phyloP scores from a whole-genome alignment of 352 stramenopile species.

The Globisporangium acanthophoron region DNA sequence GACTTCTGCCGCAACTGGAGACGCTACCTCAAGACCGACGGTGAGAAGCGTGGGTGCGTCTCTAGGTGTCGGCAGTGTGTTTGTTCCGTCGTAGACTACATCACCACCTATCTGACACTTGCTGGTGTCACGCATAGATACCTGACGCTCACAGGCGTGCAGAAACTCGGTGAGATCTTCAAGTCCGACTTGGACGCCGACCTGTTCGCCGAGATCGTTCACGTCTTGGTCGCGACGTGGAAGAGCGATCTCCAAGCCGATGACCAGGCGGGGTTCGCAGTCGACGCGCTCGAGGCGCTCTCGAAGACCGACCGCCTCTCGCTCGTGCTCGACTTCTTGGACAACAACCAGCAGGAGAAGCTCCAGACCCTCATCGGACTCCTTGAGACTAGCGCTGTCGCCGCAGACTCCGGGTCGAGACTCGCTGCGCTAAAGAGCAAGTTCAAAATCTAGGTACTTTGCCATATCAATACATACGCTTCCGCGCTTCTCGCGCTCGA shows the following conservation, averaged over 20 bases:
- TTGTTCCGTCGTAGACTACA: not conserved
- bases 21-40: conserved; percentile 46
- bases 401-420: not conserved
- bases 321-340: conserved; percentile 65
- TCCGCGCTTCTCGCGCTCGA: not conserved
- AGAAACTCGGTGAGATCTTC: conserved; percentile 48
- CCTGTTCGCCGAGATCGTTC: conserved; percentile 59
- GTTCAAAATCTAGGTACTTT: conserved; percentile 13
- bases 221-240: conserved; percentile 36
- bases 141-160: conserved; percentile 44
- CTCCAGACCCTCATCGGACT: conserved; percentile 29
- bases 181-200: conserved; percentile 67
- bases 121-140: conserved; percentile 25
- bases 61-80: not conserved
- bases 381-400: conserved; percentile 1
- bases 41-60: conserved; percentile 45
- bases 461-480: conserved; percentile 11
- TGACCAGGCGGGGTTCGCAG: conserved; percentile 27
- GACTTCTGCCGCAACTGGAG: conserved; percentile 74
- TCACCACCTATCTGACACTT: not conserved
- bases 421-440: conserved; percentile 8
- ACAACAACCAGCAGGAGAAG: conserved; percentile 55
- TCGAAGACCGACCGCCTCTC: conserved; percentile 42
- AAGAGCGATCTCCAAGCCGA: not conserved
- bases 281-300: conserved; percentile 34